phyloP scores from a whole-genome alignment of 768 basidiomycete genomes.

The Leccinum ochraceum region DNA sequence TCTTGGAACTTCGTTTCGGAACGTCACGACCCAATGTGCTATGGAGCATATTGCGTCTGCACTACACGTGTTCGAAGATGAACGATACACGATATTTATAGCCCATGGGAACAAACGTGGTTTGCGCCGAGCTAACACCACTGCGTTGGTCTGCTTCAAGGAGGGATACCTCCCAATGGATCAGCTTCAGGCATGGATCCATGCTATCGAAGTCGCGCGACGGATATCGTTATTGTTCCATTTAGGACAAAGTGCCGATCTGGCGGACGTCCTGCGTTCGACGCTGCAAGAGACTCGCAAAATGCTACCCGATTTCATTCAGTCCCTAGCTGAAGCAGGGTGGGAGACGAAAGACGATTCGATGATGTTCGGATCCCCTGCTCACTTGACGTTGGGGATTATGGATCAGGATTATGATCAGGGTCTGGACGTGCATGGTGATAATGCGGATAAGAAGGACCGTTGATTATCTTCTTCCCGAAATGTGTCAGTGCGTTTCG shows the following conservation, averaged over 20 bases:
- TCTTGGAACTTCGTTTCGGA: slow-evolving; percentile 50
- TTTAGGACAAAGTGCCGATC: neutral
- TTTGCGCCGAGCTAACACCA: neutral
- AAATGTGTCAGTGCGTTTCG: neutral
- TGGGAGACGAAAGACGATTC: slow-evolving; percentile 41
- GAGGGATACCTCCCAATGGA: slow-evolving; percentile 48
- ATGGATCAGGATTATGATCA: neutral
- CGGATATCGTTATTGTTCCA: neutral
- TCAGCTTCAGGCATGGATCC: slow-evolving; percentile 57
- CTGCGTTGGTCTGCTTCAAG: slow-evolving; percentile 49
- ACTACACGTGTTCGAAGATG: slow-evolving; percentile 42
- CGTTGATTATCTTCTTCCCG: slow-evolving; percentile 13
- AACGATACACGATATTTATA: slow-evolving; percentile 59
- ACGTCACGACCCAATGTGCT: slow-evolving; percentile 11
- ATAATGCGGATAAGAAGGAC: slow-evolving; percentile 17
- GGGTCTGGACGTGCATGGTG: neutral
- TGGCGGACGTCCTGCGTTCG: slow-evolving; percentile 10
- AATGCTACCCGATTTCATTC: slow-evolving; percentile 21
- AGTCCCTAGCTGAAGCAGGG: slow-evolving; percentile 27
- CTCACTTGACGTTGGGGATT: slow-evolving; percentile 22
- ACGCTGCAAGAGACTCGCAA: slow-evolving; percentile 15
- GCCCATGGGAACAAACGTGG: slow-evolving; percentile 2
- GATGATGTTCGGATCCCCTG: slow-evolving; percentile 32
- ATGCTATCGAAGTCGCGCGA: slow-evolving; percentile 23
- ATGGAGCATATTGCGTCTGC: slow-evolving; percentile 26